Evolutionary conservation across 2,329 filamentous ascomycete species (phyloP).

Genomic region (Ophiosphaerella korrae): DNA sequence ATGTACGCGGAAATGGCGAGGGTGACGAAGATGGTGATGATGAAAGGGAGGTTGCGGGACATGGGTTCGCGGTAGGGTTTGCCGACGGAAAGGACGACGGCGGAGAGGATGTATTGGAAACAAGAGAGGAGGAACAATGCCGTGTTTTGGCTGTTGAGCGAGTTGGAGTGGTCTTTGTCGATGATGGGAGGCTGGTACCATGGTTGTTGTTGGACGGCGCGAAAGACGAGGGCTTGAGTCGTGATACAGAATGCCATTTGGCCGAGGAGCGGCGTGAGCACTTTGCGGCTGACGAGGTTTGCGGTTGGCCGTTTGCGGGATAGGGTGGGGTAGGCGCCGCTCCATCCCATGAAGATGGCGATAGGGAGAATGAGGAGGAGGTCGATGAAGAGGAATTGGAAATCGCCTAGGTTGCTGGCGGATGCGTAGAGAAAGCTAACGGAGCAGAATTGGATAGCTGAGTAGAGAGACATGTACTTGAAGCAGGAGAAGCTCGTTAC

Average conservation of each 20-base stretch:
- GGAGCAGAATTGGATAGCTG: constrained; percentile 97
- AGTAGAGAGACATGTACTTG: constrained; percentile 99
- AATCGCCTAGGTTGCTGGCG: constrained; percentile 93
- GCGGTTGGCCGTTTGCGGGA: constrained; percentile 88
- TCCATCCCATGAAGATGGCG: constrained; percentile 99
- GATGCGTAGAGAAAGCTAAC: constrained; percentile 96
- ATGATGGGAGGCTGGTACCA: constrained; percentile 86
- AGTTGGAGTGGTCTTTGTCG: constrained; percentile 78
- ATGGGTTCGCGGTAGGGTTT: constrained; percentile 85
- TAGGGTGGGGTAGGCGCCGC: constrained; percentile 77
- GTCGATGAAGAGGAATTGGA: constrained; percentile 98
- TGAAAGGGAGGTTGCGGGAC: constrained; percentile 82
- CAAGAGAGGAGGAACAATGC: constrained; percentile 87
- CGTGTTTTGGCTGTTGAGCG: constrained; percentile 92
- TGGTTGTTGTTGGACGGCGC: constrained; percentile 74
- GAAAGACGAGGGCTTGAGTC: constrained; percentile 75
- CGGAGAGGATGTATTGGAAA: constrained; percentile 92
- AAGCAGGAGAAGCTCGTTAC: constrained; percentile 99
- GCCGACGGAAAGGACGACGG: constrained; percentile 88
- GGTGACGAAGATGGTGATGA: constrained; percentile 73
- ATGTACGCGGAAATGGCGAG: constrained; percentile 76
- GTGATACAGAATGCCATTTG: constrained; percentile 83
- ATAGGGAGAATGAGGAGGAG: constrained; percentile 90
- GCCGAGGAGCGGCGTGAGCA: constrained; percentile 84
- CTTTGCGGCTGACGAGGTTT: constrained; percentile 88